phyloP scores from a whole-genome alignment of 306 rosid genomes.

The Arachis hypogaea region DNA sequence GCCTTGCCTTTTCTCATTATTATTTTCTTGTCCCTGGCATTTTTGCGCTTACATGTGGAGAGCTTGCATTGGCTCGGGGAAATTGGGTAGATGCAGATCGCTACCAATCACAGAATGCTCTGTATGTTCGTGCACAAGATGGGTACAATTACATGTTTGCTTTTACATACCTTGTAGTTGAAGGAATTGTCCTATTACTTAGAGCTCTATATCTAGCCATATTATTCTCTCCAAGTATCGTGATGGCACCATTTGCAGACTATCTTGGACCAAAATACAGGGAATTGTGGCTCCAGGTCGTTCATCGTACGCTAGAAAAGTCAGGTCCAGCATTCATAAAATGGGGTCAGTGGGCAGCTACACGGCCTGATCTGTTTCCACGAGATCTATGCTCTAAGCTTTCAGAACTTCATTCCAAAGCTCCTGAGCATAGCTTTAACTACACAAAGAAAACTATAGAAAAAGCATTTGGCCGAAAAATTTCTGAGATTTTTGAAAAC shows the following conservation, averaged over 20 bases:
- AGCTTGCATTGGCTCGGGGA: constrained; percentile 78
- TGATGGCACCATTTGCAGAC: constrained; percentile 89
- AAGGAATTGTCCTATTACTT: constrained; percentile 62
- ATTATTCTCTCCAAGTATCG: constrained; percentile 83
- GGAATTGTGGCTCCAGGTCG: constrained; percentile 74
- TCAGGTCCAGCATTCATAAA: constrained; percentile 98
- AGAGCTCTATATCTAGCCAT: constrained; percentile 80
- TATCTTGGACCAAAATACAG: constrained; percentile 69
- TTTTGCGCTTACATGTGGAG: constrained; percentile 78
- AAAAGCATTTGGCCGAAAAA: constrained; percentile 84
- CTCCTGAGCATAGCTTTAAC: constrained; percentile 95
- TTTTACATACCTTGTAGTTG: constrained; percentile 56
- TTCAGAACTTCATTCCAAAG: constrained; percentile 88
- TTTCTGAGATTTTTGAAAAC: constrained; percentile 86
- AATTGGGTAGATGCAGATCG: constrained; percentile 53
- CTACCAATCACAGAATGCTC: constrained; percentile 54
- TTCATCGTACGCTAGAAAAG: constrained; percentile 80
- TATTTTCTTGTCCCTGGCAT: constrained; percentile 78
- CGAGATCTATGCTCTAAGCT: constrained; percentile 85
- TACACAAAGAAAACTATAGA: constrained; percentile 89
- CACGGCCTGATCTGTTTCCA: constrained; percentile 97
- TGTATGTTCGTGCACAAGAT: constrained; percentile 78
- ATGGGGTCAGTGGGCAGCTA: constrained; percentile 99
- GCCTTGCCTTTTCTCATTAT: constrained; percentile 78
- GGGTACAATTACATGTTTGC: constrained; percentile 68